Evolutionary conservation across 768 basidiomycete species (phyloP), one percentile per base, ranked within the genome.

Genomic region (Tricholoma furcatifolium): DNA sequence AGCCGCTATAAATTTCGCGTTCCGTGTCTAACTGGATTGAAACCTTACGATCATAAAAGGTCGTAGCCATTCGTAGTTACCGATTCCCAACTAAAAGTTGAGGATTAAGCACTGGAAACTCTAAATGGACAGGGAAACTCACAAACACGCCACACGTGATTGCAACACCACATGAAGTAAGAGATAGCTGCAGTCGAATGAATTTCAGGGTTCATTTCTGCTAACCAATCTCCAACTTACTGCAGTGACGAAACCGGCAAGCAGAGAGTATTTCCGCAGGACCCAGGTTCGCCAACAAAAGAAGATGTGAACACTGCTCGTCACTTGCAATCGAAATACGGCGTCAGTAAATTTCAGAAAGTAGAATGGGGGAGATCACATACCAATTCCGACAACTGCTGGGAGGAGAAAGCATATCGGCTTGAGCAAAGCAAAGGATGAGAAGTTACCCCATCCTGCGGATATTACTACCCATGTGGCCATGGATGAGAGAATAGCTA

Each of bases 201-300:
- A 20, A 20, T 14, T 17, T 9, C 9, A 17, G 20, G 8, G 21
- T 18, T 9, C n/a, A 36, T 12, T 30, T 27, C 15, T 44, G 21
- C 23, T 21, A 41, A 41, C 24, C 10, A 6, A 27, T 20, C 11
- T n/a, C 14, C 46, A n/a, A 43, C 43, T 40, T 32, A 53, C 56
- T 11, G 46, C 36, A 12, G 49, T 31, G 7, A 58, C 53, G 31
- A 50, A 36, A 15, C 53, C 45, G 17, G 60, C 55, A 24, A 60
- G 34, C 15, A 59, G 31, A 15, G 49, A 41, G 6, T 54, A 45
- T 6, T 47, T 38, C 5, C 56, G 57, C 7, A 65, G 51, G 30
- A 59, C 50, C 49, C 56, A 58, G 6, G 62, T 65, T 32, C 63
- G 59, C 63, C 63, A 65, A 27, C 56, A 61, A 35, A 61, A 65